phyloP scores from a whole-genome alignment of 2,329 filamentous ascomycete genomes.

The Fusarium siculi region DNA sequence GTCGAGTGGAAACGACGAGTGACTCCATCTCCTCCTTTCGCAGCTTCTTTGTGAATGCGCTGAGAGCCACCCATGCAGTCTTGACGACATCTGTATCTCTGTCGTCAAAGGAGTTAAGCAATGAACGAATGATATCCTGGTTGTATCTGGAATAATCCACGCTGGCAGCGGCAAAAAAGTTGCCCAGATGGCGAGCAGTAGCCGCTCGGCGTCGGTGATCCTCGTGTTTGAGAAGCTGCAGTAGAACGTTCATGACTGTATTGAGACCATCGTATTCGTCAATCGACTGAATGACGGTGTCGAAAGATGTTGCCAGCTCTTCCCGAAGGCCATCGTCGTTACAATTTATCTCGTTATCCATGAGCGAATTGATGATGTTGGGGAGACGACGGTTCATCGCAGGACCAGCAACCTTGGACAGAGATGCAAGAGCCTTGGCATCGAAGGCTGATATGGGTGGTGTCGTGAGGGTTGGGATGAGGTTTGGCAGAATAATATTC shows the following conservation, averaged over 20 bases:
- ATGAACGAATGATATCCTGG: constrained; percentile 89
- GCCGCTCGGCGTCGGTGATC: constrained; percentile 86
- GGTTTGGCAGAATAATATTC: constrained; percentile 95
- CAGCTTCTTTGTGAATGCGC: constrained; percentile 86
- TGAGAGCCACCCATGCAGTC: constrained; percentile 87
- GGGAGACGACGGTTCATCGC: constrained; percentile 92
- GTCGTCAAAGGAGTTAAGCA: constrained; percentile 94
- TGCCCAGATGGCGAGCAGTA: constrained; percentile 82
- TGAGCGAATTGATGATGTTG: constrained; percentile 89
- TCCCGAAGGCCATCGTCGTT: constrained; percentile 77
- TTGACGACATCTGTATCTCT: constrained; percentile 85
- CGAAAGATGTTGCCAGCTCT: constrained; percentile 84
- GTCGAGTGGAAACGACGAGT: constrained; percentile 85
- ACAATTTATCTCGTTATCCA: constrained; percentile 88
- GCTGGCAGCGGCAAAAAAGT: constrained; percentile 83
- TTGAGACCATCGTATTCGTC: constrained; percentile 97
- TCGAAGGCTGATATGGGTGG: constrained; percentile 95
- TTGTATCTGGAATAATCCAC: constrained; percentile 97
- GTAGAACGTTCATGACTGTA: constrained; percentile 92
- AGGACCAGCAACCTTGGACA: constrained; percentile 89
- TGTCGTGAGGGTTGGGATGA: constrained; percentile 91
- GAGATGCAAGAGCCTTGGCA: constrained; percentile 89
- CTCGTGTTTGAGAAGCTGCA: constrained; percentile 89
- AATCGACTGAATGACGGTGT: constrained; percentile 89
- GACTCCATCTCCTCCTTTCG: constrained; percentile 99